Conservation (phyloP, 345 rosid species). For the Combretum micranthum region DNA sequence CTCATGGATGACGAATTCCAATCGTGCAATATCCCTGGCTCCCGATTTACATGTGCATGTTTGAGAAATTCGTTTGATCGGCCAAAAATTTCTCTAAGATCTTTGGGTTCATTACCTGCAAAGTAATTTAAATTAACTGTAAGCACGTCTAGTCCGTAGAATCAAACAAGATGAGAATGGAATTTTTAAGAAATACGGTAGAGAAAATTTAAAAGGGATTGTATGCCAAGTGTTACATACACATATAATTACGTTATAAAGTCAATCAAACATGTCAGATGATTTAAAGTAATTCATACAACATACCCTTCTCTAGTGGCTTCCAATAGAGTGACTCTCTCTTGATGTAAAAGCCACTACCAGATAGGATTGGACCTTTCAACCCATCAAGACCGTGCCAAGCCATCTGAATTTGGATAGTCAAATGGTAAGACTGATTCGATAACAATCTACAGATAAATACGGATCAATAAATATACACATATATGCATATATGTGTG, state of each 20-base stretch:
- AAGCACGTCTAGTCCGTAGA: too few relatives aligned
- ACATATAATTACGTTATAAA: too few relatives aligned
- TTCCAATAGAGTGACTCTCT: slow-evolving; percentile 19
- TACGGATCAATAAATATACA: too few relatives aligned
- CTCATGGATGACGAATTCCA: slow-evolving; percentile 15
- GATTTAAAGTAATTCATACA: neutral
- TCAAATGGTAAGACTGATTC: neutral
- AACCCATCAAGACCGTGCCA: slow-evolving; percentile 31
- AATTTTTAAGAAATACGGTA: too few relatives aligned
- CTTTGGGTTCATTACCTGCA: slow-evolving; percentile 11
- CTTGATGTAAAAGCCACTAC: slow-evolving; percentile 40
- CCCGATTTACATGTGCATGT: slow-evolving; percentile 15
- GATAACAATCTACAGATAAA: neutral
- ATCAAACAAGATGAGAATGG: too few relatives aligned
- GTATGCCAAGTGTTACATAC: too few relatives aligned
- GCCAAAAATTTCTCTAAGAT: slow-evolving; percentile 20
- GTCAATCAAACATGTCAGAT: too few relatives aligned
- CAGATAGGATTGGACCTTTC: slow-evolving; percentile 28
- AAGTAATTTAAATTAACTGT: neutral
- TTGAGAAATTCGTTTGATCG: slow-evolving; percentile 24
- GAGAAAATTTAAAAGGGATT: too few relatives aligned
- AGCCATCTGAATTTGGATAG: neutral
- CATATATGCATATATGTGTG: neutral
- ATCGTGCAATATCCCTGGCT: slow-evolving; percentile 2
- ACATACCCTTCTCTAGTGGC: slow-evolving; percentile 7